A percentile compares a stretch with the other conserved stretches of the same genome.
Conservation (phyloP, 495 filamentous ascomycete genomes). For the Penicillium parvum region DNA sequence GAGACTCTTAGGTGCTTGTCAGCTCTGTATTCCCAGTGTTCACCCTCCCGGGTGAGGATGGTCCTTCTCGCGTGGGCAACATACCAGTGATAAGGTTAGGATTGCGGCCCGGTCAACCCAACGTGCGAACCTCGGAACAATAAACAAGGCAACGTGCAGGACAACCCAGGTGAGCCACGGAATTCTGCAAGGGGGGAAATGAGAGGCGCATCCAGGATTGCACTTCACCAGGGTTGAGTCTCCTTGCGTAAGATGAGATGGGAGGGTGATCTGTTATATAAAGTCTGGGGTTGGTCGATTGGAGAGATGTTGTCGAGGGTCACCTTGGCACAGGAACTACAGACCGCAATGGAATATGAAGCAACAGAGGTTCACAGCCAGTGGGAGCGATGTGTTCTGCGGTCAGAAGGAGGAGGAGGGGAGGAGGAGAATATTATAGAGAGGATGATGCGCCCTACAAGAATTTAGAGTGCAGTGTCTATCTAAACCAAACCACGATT, state of each 20-base stretch:
- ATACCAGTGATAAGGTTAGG: constrained; percentile 24
- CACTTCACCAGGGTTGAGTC: constrained; percentile 4
- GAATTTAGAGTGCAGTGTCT: constrained; percentile 12
- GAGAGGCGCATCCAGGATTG: constrained; percentile 14
- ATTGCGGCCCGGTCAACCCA: constrained; percentile 24
- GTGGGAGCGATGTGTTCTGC: constrained; percentile 6
- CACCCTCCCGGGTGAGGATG: not conserved
- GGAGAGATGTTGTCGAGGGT: not conserved
- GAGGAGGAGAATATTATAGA: constrained; percentile 32
- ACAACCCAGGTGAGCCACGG: constrained; percentile 5
- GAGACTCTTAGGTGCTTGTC: not conserved
- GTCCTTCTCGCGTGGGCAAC: not conserved
- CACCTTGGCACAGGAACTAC: no score
- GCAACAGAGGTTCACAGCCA: constrained; percentile 1
- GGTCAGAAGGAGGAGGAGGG: constrained; percentile 19
- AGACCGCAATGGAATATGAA: constrained; percentile 9
- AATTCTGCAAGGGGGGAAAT: constrained; percentile 13
- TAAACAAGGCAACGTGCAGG: constrained; percentile 18
- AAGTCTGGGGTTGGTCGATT: not conserved
- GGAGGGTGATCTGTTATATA: not conserved
- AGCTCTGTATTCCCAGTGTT: not conserved
- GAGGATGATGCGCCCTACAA: constrained; percentile 11
- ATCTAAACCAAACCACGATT: no score
- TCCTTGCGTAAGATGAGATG: constrained; percentile 7
- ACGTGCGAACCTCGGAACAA: constrained; percentile 17